Evolutionary conservation across 2,329 filamentous ascomycete species (phyloP), one percentile per base, ranked within the genome.

Genomic region (Pseudogymnoascus sp.): DNA sequence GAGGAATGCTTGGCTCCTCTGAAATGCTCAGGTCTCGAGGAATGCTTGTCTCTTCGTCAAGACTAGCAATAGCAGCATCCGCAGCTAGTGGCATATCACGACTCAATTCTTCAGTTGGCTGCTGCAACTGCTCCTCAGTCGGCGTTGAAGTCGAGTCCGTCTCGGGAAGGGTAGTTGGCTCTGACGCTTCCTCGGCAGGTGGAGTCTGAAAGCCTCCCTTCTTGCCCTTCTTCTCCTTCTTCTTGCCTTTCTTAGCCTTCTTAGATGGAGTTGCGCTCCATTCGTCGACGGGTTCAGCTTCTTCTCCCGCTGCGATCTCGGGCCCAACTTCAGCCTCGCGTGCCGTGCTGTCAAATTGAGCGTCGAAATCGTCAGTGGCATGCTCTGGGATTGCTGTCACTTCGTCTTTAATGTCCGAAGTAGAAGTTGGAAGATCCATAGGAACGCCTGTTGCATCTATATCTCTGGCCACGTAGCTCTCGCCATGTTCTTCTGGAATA

Each of bases 81-180:
- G 11, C 19, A n/a, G 22, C 55, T 8, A n/a, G 12, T 55, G 49
- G 28, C 69, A 79, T 77, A 70, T 78, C 80, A 11, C 71, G 65
- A 62, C 71, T 68, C 52, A 64, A 64, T 35, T 67, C 58, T 49
- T 64, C 49, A 35, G 45, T 23, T 7, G 33, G 19, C 2, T 41
- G 23, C 5, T 36, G 30, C 16, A 11, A 4, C 9, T 60, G 58
- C 28, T 61, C 60, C 1, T 33, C 39, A 6, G 6, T 4, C 6
- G 14, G 19, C 11, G 8, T 19, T 3, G n/a, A n/a, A 12, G 60
- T 62, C 1, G 38, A 11, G 7, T 60, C 49, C 28, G 28, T 19
- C 28, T 35, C 28, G 22, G 49, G 49, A 55, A 55, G 49, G 9
- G n/a, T 9, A 7, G 16, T 19, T 9, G 5, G 49, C 16, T 55